Evolutionary conservation across 129 eudicot species (phyloP).

Genomic region (Artemisia argyi): DNA sequence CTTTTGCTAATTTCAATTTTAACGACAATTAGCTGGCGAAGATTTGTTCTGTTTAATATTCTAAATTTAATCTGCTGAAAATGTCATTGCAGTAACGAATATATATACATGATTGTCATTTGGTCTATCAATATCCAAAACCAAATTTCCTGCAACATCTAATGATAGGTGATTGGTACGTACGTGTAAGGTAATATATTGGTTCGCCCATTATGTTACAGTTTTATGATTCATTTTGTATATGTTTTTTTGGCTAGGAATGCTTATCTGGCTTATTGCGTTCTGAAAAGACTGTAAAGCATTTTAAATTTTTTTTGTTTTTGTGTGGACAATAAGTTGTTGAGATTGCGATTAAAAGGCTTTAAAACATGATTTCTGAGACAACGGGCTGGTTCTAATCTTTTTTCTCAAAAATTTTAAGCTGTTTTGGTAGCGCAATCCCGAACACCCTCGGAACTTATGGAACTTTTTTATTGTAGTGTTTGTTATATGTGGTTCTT

Average conservation of each 20-base stretch:
- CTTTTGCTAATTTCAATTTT: slow-evolving; percentile 1
- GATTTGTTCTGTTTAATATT: background rate
- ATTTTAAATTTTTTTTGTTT: too few species aligned
- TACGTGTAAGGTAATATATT: slow-evolving; percentile 16
- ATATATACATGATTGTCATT: background rate
- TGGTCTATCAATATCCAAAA: background rate
- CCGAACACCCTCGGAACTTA: too few species aligned
- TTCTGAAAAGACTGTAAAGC: too few species aligned
- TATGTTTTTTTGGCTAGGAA: too few species aligned
- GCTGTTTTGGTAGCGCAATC: too few species aligned
- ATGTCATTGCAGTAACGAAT: background rate
- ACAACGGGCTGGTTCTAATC: too few species aligned
- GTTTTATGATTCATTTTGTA: background rate
- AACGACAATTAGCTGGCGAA: slow-evolving; percentile 17
- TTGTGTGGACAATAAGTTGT: too few species aligned
- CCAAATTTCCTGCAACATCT: slow-evolving; percentile 18
- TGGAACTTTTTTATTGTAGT: too few species aligned
- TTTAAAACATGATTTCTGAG: too few species aligned
- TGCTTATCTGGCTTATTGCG: too few species aligned
- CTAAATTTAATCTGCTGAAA: background rate
- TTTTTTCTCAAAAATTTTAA: too few species aligned
- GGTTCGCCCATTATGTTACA: background rate
- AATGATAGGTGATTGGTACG: background rate
- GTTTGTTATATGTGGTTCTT: background rate
- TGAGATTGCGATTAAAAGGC: too few species aligned